Conservation (phyloP, 1,284 basidiomycete genomes). For the Salmacisia buchloeana region DNA sequence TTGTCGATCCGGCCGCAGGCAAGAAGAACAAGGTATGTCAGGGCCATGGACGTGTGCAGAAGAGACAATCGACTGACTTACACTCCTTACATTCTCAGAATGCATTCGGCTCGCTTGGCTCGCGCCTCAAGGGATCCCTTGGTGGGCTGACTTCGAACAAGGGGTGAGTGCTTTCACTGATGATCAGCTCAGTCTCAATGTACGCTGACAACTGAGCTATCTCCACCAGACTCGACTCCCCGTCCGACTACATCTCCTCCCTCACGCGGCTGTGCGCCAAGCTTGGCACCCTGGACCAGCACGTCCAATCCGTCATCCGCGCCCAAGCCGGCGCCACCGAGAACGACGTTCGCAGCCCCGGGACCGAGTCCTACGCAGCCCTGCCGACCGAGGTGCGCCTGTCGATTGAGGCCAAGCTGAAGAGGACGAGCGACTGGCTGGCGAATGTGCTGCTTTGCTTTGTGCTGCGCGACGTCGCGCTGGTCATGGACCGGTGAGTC, state of each 20-base stretch:
- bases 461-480: constrained; percentile 65
- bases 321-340: background rate
- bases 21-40: constrained; percentile 14
- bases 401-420: constrained; percentile 69
- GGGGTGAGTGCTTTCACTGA: background rate
- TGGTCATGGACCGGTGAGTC: constrained; percentile 78
- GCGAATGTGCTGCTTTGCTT: constrained; percentile 82
- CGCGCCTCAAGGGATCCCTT: constrained; percentile 1
- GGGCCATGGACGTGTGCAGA: no score
- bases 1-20: constrained; percentile 54
- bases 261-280: background rate
- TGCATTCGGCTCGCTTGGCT: background rate
- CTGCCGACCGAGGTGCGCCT: constrained; percentile 57
- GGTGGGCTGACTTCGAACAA: constrained; percentile 4
- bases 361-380: constrained; percentile 2
- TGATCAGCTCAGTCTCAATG: background rate
- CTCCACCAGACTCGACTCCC: background rate
- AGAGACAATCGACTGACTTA: no score
- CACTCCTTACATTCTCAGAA: no score
- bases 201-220: background rate
- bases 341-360: constrained; percentile 3
- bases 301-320: background rate
- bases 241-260: background rate
- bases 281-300: background rate
- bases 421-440: constrained; percentile 80